Evolutionary conservation across 164 flowering plant genomes (phyloP), one percentile per base, ranked within the genome.

Genomic region (Stephania cephalantha): DNA sequence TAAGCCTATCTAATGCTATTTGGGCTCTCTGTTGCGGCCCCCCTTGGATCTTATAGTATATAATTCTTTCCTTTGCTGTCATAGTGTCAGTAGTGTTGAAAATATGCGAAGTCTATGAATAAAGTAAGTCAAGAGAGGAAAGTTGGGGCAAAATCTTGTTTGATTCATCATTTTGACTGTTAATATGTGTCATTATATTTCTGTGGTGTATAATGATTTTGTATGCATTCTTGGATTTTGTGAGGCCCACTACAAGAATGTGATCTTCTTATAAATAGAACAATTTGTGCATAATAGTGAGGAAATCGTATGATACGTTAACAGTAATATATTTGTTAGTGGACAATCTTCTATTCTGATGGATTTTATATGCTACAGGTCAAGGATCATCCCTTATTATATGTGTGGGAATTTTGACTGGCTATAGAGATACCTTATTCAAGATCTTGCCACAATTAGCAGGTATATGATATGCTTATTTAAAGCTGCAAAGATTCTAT

Each of bases 361-460:
- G 72, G 31, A 68, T 77, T 61, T 42, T 85, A 74, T 72, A 30
- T 83, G 35, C 52, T 80, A 71, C 87, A 96, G 99, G 99, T 82
- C 97, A 94, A 85, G 99, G 99, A 52, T 92, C 98, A 46, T 92
- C 98, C 67, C 86, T 96, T 67, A 87, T 96, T 71, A 88, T 96
- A 70, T 96, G 99, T 73, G 88, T 89, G 68, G 91, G 97, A 71
- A 96, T 96, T 78, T 82, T 96, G 86, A 91, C 97, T 71, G 98
- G 99, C 76, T 96, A 94, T 82, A 92, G 85, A 1, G 97, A 91
- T 9, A 94, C 97, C 53, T 82, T 96, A 74, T 78, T 85, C 90
- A 96, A 92, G 80, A 89, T 96, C 97, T 70, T 92, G 77, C 75
- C 86, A 79, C 97, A 91, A 83, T 87, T 93, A 65, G 85, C 94